Percentiles rank a stretch among this genome's conserved stretches.
Conservation (phyloP, 2,329 filamentous ascomycete species). For the Verticillium zaregamsianum region DNA sequence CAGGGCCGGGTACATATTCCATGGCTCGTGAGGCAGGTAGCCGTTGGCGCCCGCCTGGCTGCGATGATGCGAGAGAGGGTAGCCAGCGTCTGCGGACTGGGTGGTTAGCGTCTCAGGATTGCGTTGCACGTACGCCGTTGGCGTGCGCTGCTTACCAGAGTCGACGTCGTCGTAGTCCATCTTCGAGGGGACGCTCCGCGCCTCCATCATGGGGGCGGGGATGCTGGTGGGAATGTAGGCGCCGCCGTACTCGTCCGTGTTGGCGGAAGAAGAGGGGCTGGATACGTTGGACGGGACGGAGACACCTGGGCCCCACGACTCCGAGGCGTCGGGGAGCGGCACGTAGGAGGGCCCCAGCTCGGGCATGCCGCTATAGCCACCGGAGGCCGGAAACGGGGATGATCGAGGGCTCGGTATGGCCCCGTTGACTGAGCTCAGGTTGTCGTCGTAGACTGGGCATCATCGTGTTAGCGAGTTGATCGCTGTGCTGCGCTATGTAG, state of each 20-base stretch:
- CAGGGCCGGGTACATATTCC: slow-evolving; percentile 13
- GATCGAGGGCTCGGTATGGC: slow-evolving; percentile 38
- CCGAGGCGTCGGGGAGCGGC: slow-evolving; percentile 36
- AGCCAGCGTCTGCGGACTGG: slow-evolving; percentile 24
- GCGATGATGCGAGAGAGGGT: slow-evolving; percentile 24
- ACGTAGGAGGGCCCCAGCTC: slow-evolving; percentile 37
- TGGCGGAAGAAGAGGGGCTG: slow-evolving; percentile 46
- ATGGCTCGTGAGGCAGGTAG: slow-evolving; percentile 15
- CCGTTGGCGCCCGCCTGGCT: slow-evolving; percentile 12
- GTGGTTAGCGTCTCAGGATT: slow-evolving; percentile 22
- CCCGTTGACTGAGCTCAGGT: slow-evolving; percentile 31
- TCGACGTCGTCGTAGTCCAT: slow-evolving; percentile 33
- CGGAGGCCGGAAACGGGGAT: slow-evolving; percentile 36
- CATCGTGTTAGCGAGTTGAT: not conserved
- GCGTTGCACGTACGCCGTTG: slow-evolving; percentile 11
- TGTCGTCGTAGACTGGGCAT: slow-evolving; percentile 35
- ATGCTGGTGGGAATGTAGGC: slow-evolving; percentile 47
- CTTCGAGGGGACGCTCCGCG: slow-evolving; percentile 28
- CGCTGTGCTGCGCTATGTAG: not conserved
- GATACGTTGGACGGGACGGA: slow-evolving; percentile 45
- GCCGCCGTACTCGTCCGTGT: slow-evolving; percentile 41
- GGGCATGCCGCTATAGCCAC: slow-evolving; percentile 37
- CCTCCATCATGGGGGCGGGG: slow-evolving; percentile 37
- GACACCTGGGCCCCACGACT: slow-evolving; percentile 41
- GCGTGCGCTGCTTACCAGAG: slow-evolving; percentile 9